Percentiles rank a stretch among this genome's conserved stretches.
Evolutionary conservation across 1,139 yeast genomes (phyloP).

Genomic region (Taiozyma sp.): DNA sequence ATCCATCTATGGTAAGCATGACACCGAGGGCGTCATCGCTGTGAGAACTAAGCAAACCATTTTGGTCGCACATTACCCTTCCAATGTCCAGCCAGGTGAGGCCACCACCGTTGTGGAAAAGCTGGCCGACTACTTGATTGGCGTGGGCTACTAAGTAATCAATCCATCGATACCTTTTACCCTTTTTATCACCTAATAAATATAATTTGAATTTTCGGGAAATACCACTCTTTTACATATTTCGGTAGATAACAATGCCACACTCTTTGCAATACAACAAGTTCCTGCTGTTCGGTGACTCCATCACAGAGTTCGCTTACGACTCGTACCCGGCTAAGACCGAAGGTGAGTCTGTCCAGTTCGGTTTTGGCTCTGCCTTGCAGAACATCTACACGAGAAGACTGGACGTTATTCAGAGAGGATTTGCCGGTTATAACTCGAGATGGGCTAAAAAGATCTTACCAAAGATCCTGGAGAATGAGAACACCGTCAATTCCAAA

Average conservation of each 20-base stretch:
- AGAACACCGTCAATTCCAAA: conserved; percentile 29
- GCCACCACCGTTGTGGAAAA: conserved; percentile 94
- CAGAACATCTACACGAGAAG: conserved; percentile 42
- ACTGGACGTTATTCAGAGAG: conserved; percentile 53
- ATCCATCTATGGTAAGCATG: conserved; percentile 89
- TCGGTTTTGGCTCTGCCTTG: conserved; percentile 47
- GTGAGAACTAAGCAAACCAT: conserved; percentile 94
- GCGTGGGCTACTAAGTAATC: conserved; percentile 61
- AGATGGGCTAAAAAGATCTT: conserved; percentile 43
- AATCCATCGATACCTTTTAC: background rate
- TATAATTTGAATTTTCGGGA: background rate
- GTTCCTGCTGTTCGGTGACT: conserved; percentile 62
- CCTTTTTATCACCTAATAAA: background rate
- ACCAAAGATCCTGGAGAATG: conserved; percentile 41
- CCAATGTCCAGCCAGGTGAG: conserved; percentile 87
- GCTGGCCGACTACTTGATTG: conserved; percentile 88
- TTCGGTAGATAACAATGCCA: background rate
- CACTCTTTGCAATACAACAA: conserved; percentile 29
- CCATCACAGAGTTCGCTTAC: conserved; percentile 53
- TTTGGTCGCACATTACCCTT: conserved; percentile 90
- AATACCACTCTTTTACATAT: background rate
- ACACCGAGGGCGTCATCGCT: conserved; percentile 79
- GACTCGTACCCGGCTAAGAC: conserved; percentile 22
- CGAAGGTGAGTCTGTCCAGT: conserved; percentile 25
- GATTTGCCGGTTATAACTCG: conserved; percentile 58